A percentile compares a stretch with the other conserved stretches of the same genome.
Conservation (phyloP, 2,329 filamentous ascomycete species). For the Beauveria sp. region DNA sequence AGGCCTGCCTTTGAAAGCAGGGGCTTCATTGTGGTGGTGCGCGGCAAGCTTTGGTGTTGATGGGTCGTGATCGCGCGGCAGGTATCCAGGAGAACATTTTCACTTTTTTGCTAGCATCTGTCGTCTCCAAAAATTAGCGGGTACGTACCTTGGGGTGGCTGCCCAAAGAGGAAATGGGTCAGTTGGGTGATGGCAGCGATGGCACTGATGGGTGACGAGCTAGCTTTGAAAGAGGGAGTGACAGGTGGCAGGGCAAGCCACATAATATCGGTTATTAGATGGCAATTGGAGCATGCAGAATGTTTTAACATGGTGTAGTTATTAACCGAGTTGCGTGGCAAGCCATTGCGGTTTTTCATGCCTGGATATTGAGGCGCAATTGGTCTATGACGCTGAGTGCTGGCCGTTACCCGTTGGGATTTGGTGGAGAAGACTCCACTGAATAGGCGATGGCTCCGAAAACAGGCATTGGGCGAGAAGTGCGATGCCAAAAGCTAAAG, state of each 20-base stretch:
- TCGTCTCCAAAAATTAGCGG: slow-evolving; percentile 6
- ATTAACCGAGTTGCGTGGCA: background rate
- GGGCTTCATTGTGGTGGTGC: slow-evolving; percentile 4
- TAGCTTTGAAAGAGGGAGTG: background rate
- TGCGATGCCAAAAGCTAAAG: background rate
- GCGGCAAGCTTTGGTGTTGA: background rate
- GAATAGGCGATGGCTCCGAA: background rate
- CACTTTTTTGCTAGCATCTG: background rate
- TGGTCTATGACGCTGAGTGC: background rate
- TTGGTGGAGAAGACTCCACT: background rate
- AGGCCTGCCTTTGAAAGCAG: background rate
- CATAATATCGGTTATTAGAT: no score
- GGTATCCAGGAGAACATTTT: slow-evolving; percentile 6
- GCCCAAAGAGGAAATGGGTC: slow-evolving; percentile 3
- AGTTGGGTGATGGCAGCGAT: background rate
- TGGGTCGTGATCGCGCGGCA: background rate
- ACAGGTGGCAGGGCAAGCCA: no score
- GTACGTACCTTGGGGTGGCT: slow-evolving; percentile 3
- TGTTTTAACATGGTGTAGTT: background rate
- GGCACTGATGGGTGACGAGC: background rate
- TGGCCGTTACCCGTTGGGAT: background rate
- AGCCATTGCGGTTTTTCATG: background rate
- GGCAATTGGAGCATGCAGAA: no score
- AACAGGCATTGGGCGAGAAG: background rate
- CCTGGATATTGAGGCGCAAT: background rate